Conservation (phyloP, 176 grass and related monocot genomes). For the Ensete ventricosum region DNA sequence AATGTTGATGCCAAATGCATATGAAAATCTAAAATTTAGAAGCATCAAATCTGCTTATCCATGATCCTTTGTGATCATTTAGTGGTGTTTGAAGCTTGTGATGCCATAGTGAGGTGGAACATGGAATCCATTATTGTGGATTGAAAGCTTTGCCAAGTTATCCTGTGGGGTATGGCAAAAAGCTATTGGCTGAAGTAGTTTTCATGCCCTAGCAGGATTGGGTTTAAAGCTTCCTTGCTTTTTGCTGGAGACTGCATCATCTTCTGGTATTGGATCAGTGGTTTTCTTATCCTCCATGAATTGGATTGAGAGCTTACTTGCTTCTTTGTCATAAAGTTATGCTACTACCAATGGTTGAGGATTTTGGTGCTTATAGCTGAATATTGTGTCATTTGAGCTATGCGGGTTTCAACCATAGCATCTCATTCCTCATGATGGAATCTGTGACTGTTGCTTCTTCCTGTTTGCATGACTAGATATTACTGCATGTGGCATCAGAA, state of each 20-base stretch:
- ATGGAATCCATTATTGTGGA: conserved; percentile 6
- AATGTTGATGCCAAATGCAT: neutral
- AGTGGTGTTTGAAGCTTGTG: neutral
- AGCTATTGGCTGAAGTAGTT: too few relatives aligned
- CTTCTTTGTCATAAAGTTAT: too few relatives aligned
- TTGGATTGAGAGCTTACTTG: neutral
- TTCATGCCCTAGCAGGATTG: too few relatives aligned
- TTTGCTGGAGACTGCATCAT: too few relatives aligned
- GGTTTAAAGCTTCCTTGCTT: too few relatives aligned
- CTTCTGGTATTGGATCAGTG: neutral
- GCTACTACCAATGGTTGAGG: too few relatives aligned
- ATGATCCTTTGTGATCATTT: neutral
- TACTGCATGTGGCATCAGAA: neutral
- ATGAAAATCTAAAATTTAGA: neutral
- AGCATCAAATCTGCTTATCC: conserved; percentile 2
- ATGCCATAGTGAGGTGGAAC: neutral
- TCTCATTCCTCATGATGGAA: too few relatives aligned
- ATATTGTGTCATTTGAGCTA: too few relatives aligned
- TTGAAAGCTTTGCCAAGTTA: neutral
- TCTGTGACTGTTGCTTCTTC: too few relatives aligned
- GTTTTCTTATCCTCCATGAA: neutral
- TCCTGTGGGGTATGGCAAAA: neutral
- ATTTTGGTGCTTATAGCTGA: too few relatives aligned
- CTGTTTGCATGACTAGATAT: neutral
- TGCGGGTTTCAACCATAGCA: too few relatives aligned